A percentile compares a stretch with the other conserved stretches of the same genome.
Evolutionary conservation across 1,284 basidiomycete genomes (phyloP).

Genomic region (Ganoderma multipileum): DNA sequence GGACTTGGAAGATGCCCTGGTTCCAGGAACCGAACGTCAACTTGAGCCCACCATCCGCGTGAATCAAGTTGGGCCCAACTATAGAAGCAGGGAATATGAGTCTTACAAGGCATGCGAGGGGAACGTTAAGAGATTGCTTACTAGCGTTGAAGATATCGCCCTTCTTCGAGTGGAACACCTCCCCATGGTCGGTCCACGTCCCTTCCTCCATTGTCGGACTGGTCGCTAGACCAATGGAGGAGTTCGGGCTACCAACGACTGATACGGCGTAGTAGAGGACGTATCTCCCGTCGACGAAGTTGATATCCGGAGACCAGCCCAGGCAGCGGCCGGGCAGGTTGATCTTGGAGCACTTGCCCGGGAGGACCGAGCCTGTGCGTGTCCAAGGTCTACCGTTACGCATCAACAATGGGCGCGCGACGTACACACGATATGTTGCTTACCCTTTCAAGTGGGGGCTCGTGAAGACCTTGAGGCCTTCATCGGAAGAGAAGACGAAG

Average conservation of each 20-base stretch:
- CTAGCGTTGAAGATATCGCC: slow-evolving; percentile 42
- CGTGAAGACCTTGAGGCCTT: slow-evolving; percentile 8
- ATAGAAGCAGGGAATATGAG: not conserved
- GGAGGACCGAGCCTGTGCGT: slow-evolving; percentile 15
- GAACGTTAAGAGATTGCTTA: not conserved
- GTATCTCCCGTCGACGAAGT: slow-evolving; percentile 30
- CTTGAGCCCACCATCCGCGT: slow-evolving; percentile 15
- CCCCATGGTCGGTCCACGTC: slow-evolving; percentile 42
- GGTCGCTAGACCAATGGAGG: slow-evolving; percentile 42
- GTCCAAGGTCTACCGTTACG: slow-evolving; percentile 20
- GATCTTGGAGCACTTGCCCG: slow-evolving; percentile 17
- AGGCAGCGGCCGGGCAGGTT: slow-evolving; percentile 6
- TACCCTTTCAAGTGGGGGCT: slow-evolving; percentile 11
- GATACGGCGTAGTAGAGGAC: slow-evolving; percentile 42
- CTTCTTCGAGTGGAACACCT: slow-evolving; percentile 36
- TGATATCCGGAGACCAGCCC: slow-evolving; percentile 25
- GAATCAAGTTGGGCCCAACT: slow-evolving; percentile 27
- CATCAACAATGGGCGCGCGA: not conserved
- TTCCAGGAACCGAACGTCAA: slow-evolving; percentile 18
- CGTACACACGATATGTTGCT: not conserved
- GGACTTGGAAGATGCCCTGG: slow-evolving; percentile 13
- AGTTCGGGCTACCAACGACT: slow-evolving; percentile 38
- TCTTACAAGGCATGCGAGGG: not conserved
- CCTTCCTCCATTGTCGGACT: slow-evolving; percentile 41
- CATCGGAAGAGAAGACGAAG: slow-evolving; percentile 12